Evolutionary conservation across 2,329 filamentous ascomycete genomes (phyloP).

Genomic region (Cordyceps cicadae): DNA sequence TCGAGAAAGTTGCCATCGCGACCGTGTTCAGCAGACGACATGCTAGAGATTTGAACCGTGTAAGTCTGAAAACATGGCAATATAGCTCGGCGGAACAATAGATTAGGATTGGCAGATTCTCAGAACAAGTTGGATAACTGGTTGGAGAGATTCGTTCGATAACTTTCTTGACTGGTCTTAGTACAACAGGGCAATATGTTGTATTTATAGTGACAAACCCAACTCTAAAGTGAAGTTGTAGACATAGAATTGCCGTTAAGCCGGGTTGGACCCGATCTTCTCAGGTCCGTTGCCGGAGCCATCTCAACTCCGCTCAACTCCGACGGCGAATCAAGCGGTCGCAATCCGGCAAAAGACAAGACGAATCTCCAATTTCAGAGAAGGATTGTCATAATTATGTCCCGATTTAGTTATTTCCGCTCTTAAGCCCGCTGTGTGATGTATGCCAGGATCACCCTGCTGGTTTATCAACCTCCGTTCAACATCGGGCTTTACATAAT

Average conservation of each 20-base stretch:
- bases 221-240: not conserved
- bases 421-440: not conserved
- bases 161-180: not conserved
- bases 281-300: not conserved
- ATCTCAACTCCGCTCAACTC: slow-evolving; percentile 8
- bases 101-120: not conserved
- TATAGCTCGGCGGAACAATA: not conserved
- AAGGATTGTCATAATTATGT: not conserved
- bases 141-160: not conserved
- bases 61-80: not conserved
- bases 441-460: not conserved
- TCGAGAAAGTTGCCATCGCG: not conserved
- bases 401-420: not conserved
- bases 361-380: too few relatives aligned
- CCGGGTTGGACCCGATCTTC: slow-evolving; percentile 9
- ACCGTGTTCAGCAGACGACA: not conserved
- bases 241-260: not conserved
- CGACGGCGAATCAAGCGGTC: not conserved
- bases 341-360: not conserved
- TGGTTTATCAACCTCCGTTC: too few relatives aligned
- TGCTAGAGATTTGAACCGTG: not conserved
- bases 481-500: too few relatives aligned
- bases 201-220: not conserved
- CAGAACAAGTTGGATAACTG: not conserved
- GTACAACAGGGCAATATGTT: not conserved